Conservation (phyloP, 2,329 filamentous ascomycete genomes). For the Diaporthe ampelina region DNA sequence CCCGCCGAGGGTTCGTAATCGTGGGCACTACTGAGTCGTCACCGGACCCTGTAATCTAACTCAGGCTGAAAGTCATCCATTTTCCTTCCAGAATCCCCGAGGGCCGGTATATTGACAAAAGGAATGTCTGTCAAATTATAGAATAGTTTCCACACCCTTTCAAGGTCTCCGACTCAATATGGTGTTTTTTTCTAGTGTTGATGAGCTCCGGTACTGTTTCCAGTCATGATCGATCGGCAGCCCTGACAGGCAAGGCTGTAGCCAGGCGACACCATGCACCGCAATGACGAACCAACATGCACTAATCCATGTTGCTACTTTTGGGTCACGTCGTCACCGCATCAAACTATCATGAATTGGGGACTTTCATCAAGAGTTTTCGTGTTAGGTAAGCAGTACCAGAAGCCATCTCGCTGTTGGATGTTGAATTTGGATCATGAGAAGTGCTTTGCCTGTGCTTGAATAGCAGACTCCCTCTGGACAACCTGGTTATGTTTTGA, state of each 20-base stretch:
- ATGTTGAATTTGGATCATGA: no score
- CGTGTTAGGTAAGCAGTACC: no score
- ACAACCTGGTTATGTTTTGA: background rate
- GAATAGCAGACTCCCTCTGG: no score
- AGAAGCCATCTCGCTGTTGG: no score
- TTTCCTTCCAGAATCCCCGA: background rate
- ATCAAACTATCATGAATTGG: background rate
- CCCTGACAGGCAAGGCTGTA: no score
- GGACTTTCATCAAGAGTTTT: no score
- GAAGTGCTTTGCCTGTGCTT: no score
- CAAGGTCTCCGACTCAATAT: no score
- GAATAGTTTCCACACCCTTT: background rate
- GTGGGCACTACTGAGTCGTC: slow-evolving; percentile 20
- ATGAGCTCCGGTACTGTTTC: background rate
- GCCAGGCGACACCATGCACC: background rate
- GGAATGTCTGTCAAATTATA: background rate
- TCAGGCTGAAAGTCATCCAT: background rate
- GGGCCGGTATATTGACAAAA: background rate
- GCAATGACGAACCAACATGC: background rate
- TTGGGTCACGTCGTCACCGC: background rate
- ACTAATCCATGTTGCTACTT: background rate
- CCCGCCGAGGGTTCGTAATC: background rate
- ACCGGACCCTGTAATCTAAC: slow-evolving; percentile 11
- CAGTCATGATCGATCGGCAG: background rate
- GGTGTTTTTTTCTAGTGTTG: background rate